Evolutionary conservation across 495 filamentous ascomycete genomes (phyloP).

Genomic region (Tuber aestivum): DNA sequence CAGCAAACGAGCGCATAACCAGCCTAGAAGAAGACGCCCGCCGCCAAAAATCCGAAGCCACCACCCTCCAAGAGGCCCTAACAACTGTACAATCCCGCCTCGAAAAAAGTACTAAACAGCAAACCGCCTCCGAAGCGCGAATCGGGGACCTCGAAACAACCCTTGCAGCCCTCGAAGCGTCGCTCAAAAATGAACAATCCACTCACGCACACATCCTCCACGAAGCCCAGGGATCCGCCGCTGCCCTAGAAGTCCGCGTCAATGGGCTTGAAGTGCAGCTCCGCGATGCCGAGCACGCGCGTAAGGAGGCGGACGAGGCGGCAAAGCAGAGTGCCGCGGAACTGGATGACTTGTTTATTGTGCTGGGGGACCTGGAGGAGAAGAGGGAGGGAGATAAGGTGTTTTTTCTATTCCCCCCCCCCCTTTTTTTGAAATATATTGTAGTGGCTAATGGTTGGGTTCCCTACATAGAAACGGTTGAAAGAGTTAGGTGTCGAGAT

Average conservation of each 20-base stretch:
- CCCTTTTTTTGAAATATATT: background rate
- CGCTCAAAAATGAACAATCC: constrained; percentile 23
- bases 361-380: constrained; percentile 84
- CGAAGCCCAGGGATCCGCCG: constrained; percentile 34
- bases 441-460: constrained; percentile 41
- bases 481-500: constrained; percentile 66
- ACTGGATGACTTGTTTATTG: constrained; percentile 76
- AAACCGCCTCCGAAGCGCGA: background rate
- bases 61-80: constrained; percentile 14
- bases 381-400: constrained; percentile 78
- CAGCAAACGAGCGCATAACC: constrained; percentile 46
- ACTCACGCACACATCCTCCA: constrained; percentile 14
- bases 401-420: constrained; percentile 37
- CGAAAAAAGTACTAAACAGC: constrained; percentile 14
- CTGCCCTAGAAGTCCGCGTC: constrained; percentile 26
- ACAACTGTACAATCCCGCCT: constrained; percentile 14
- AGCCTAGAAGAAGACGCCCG: constrained; percentile 43
- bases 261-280: constrained; percentile 9
- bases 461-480: constrained; percentile 56
- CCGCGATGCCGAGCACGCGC: constrained; percentile 37
- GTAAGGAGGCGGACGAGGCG: constrained; percentile 59
- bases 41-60: background rate
- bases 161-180: constrained; percentile 12
- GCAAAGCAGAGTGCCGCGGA: constrained; percentile 72
- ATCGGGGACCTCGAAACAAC: constrained; percentile 7